Base-by-base conservation (phyloP, 2,329 filamentous ascomycete species). In the Aspergillus aculeatus region DNA sequence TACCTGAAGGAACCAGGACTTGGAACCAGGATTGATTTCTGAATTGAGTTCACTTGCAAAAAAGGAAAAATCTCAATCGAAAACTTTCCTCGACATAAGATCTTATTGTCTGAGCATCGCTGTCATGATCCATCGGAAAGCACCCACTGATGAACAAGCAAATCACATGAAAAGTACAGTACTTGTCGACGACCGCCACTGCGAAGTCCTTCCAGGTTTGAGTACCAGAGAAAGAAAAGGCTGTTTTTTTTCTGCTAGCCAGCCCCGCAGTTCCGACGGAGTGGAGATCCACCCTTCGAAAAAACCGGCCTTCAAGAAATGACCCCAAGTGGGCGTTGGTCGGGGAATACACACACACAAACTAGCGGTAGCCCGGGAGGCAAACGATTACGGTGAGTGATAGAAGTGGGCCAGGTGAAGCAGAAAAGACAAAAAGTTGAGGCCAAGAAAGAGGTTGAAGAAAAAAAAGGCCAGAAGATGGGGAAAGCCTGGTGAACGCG, bases 191-290 rank as follows among this genome's bases (percentile, higher is more conserved):
- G 32, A 16, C 4, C 23, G 23, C 4, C 32, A 6, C 14, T 35
- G 32, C 11, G 14, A 12, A 35, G 16, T 35, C 11, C n/a, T 44
- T 16, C 38, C 16, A 9, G 38, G 38, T 19, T 35, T 0, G 2
- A 14, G n/a, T 19, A 44, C 38, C 38, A 44, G 16, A 44, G 16
- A 11, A 23, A 47, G 31, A 11, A 31, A 38, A 47, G 52, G 56
- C 31, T 29, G 47, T 35, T 23, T 41, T 35, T 41, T 41, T 23
- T 58, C 38, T 52, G 59, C 50, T 47, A 56, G 63, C 61, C 63
- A 56, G 63, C 61, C 63, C 63, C 63, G 63, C 63, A 62, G 54
- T 62, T 54, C 59, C 63, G 59, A 59, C 56, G 52, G 26, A 49
- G 19, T 16, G 53, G 29, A 23, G 62, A 61, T 64, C 62, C 62